Percentiles rank a stretch among this genome's conserved stretches.
These are phyloP conservation scores for Podospora conica DNA, from an alignment of 495 filamentous ascomycete species.

Conservation along the genomic window DNA sequence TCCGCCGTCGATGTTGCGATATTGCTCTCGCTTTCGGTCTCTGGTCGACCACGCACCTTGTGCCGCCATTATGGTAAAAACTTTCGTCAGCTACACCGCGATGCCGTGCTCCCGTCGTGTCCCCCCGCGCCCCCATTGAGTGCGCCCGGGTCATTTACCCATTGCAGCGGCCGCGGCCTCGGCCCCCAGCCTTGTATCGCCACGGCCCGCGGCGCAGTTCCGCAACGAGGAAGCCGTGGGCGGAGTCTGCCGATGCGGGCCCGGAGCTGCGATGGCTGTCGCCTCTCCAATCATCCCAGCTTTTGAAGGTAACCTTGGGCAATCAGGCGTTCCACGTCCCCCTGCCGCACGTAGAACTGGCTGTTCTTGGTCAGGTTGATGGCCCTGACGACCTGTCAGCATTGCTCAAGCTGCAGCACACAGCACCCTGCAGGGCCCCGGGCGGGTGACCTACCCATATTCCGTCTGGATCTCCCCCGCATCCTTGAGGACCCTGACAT, in stretches of 20 bases:
- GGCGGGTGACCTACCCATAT: slow-evolving; percentile 68
- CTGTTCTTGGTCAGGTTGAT: slow-evolving; percentile 98
- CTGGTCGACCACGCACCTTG: slow-evolving; percentile 17
- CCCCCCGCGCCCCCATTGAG: no score
- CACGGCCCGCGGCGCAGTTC: background rate
- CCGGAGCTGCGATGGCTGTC: background rate
- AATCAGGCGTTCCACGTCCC: slow-evolving; percentile 92
- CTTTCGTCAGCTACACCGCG: slow-evolving; percentile 18
- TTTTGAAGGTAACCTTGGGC: slow-evolving; percentile 95
- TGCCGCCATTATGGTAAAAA: slow-evolving; percentile 28
- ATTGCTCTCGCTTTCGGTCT: slow-evolving; percentile 2
- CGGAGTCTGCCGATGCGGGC: background rate
- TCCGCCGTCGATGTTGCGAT: background rate
- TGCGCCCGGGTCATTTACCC: background rate
- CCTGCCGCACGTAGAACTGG: slow-evolving; percentile 94
- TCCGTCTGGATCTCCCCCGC: slow-evolving; percentile 99
- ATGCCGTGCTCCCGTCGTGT: slow-evolving; percentile 8
- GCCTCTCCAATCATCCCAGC: slow-evolving; percentile 55
- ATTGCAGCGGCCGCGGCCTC: background rate
- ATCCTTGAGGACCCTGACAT: slow-evolving; percentile 93
- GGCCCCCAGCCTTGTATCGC: background rate
- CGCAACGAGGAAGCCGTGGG: background rate
- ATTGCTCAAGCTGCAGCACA: slow-evolving; percentile 4
- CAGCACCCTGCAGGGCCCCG: background rate
- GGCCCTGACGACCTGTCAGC: slow-evolving; percentile 50